phyloP scores from a whole-genome alignment of 2,329 filamentous ascomycete genomes.

The Elsinoe necatrix region DNA sequence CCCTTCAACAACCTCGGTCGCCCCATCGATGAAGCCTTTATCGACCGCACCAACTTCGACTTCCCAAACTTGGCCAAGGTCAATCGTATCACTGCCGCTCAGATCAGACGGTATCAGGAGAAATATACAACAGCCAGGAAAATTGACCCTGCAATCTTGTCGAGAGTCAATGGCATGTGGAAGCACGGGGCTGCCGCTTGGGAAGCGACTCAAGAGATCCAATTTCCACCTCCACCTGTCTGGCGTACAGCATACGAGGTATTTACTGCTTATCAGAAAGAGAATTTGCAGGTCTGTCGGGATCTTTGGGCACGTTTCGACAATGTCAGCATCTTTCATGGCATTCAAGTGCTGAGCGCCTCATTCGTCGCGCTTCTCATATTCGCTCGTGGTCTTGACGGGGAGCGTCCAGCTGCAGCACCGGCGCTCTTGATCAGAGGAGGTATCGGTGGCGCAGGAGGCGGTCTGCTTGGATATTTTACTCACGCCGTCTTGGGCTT shows the following conservation, averaged over 20 bases:
- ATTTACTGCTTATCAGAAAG: conserved; percentile 65
- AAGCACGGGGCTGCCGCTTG: conserved; percentile 48
- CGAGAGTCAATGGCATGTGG: conserved; percentile 53
- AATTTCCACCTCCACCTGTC: conserved; percentile 30
- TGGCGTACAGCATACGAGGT: conserved; percentile 44
- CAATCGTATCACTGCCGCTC: conserved; percentile 68
- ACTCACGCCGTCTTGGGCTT: conserved; percentile 25
- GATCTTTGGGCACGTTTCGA: conserved; percentile 89
- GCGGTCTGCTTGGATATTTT: conserved; percentile 25
- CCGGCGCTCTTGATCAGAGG: conserved; percentile 46
- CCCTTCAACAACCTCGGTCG: conserved; percentile 92
- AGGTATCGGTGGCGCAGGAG: conserved; percentile 30
- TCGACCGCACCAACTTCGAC: conserved; percentile 56
- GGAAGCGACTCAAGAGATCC: conserved; percentile 37
- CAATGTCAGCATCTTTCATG: conserved; percentile 72
- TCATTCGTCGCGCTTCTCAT: conserved; percentile 62
- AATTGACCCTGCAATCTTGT: conserved; percentile 52
- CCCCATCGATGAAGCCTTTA: conserved; percentile 90
- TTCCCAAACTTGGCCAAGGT: conserved; percentile 72
- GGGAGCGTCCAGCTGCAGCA: conserved; percentile 47
- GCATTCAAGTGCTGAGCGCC: conserved; percentile 60
- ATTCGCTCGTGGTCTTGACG: conserved; percentile 56
- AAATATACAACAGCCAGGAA: conserved; percentile 70
- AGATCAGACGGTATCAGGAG: conserved; percentile 80
- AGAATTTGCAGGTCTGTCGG: conserved; percentile 72